Percentiles rank a stretch among this genome's conserved stretches.
These are phyloP conservation scores for Leptographium wingfieldii DNA, from an alignment of 2,329 filamentous ascomycete genomes.

Conservation along the genomic window DNA sequence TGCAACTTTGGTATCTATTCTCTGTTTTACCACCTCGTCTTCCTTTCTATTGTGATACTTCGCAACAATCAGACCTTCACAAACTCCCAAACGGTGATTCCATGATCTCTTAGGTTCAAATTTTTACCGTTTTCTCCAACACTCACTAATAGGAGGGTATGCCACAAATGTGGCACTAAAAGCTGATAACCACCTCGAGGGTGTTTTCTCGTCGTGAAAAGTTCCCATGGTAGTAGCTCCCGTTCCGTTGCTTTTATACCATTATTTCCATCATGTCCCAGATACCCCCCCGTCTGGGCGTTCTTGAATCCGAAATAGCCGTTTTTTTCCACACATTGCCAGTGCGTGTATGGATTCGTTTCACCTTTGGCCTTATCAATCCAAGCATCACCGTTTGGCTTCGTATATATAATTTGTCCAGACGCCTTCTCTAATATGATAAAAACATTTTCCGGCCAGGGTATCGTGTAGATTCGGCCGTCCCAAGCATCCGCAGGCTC, in stretches of 20 bases:
- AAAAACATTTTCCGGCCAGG: background rate
- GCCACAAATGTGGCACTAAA: background rate
- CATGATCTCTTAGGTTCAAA: background rate
- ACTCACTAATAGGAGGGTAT: background rate
- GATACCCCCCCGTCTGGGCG: background rate
- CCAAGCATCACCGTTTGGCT: background rate
- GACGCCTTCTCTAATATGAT: background rate
- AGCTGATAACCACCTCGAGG: background rate
- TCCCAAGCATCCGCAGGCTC: background rate
- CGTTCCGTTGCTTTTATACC: background rate
- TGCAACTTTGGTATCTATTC: too few relatives aligned
- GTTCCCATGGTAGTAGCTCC: background rate
- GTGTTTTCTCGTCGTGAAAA: background rate
- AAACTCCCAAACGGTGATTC: conserved; percentile 1
- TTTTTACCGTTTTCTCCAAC: background rate
- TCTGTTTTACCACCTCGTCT: too few relatives aligned
- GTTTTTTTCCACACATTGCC: background rate
- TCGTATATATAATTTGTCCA: background rate
- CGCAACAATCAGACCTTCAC: background rate
- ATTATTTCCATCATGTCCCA: background rate
- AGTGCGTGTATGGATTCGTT: background rate
- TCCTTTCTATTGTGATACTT: too few relatives aligned
- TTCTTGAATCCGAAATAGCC: conserved; percentile 1
- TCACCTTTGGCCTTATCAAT: background rate
- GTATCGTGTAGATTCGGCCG: background rate